Evolutionary conservation across 108 stramenopile genomes (phyloP).

Genomic region (Skeletonema grethae): DNA sequence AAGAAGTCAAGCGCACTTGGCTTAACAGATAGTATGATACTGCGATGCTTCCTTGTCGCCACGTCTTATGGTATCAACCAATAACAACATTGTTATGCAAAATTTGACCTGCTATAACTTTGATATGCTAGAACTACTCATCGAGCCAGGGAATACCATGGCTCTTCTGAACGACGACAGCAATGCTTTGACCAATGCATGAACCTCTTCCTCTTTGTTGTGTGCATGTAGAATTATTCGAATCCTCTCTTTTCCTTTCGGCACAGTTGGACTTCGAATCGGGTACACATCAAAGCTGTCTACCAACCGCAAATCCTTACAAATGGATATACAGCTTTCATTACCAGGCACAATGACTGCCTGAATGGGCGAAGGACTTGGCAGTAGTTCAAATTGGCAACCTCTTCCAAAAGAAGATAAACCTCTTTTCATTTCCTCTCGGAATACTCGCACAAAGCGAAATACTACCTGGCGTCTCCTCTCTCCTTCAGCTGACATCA

Average conservation of each 20-base stretch:
- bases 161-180: constrained; percentile 18
- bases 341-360: constrained; percentile 93
- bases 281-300: constrained; percentile 85
- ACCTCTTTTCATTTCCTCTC: constrained; percentile 27
- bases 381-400: constrained; percentile 36
- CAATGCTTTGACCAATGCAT: constrained; percentile 44
- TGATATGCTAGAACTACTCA: neutral
- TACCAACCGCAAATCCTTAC: constrained; percentile 46
- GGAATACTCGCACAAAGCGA: constrained; percentile 43
- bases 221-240: constrained; percentile 91
- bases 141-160: neutral
- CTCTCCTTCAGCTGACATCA: constrained; percentile 61
- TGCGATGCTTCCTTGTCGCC: neutral
- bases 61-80: neutral
- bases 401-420: constrained; percentile 23
- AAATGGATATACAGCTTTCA: constrained; percentile 62
- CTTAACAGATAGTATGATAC: neutral
- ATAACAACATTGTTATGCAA: neutral
- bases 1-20: constrained; percentile 3
- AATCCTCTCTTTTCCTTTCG: constrained; percentile 90
- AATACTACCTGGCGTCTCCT: constrained; percentile 53
- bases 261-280: constrained; percentile 93
- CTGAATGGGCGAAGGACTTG: constrained; percentile 92
- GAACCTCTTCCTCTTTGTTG: constrained; percentile 79
- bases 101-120: neutral